phyloP scores from a whole-genome alignment of 1,139 yeast species.

The Spathaspora jeffriesii region DNA sequence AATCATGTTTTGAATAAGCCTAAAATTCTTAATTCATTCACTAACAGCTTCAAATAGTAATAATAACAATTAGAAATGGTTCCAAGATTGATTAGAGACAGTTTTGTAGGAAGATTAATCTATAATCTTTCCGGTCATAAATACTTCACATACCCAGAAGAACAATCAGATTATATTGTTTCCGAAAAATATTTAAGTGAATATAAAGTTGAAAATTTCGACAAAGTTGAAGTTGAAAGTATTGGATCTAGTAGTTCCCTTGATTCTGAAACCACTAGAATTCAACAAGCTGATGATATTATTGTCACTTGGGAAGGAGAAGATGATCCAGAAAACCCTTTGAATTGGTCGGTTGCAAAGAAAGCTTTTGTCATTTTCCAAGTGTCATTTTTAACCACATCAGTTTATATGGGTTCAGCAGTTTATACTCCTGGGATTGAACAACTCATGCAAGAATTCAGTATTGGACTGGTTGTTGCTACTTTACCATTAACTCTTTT shows the following conservation, averaged over 20 bases:
- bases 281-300: conserved; percentile 9
- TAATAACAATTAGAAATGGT: conserved; percentile 4
- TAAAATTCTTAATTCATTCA: neutral
- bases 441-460: conserved; percentile 41
- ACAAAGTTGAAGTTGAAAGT: conserved; percentile 6
- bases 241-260: conserved; percentile 1
- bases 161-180: conserved; percentile 25
- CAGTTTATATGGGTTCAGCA: conserved; percentile 31
- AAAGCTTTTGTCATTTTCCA: conserved; percentile 20
- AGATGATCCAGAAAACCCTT: conserved; percentile 31
- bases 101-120: conserved; percentile 27
- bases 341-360: conserved; percentile 24
- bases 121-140: conserved; percentile 29
- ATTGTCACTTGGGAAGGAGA: conserved; percentile 27
- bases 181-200: conserved; percentile 28
- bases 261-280: neutral
- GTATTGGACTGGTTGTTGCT: conserved; percentile 40
- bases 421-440: conserved; percentile 31
- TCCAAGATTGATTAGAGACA: conserved; percentile 22
- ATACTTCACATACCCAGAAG: conserved; percentile 28
- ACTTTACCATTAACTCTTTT: conserved; percentile 39
- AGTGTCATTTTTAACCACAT: conserved; percentile 23
- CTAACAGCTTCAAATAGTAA: neutral
- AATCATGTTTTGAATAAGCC: neutral
- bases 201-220: conserved; percentile 5